phyloP scores from a whole-genome alignment of 768 basidiomycete species.

The Macrolepiota dolichaula region DNA sequence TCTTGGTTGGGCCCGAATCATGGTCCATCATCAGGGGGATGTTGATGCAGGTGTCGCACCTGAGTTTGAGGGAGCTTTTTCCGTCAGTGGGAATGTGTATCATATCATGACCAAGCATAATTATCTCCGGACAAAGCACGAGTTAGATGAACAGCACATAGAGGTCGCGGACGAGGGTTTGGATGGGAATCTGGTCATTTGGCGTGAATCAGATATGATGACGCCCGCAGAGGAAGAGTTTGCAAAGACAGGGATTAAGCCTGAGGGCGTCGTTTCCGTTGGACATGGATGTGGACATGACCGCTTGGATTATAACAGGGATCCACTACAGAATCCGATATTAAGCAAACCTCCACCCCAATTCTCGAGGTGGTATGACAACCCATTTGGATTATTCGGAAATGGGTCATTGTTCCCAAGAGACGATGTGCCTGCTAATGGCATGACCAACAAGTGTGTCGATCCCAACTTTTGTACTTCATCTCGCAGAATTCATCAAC shows the following conservation, averaged over 20 bases:
- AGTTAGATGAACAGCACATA: constrained; percentile 49
- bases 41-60: constrained; percentile 43
- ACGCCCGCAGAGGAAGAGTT: constrained; percentile 44
- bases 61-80: constrained; percentile 75
- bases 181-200: constrained; percentile 64
- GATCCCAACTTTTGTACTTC: background rate
- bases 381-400: background rate
- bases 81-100: constrained; percentile 60
- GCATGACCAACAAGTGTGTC: constrained; percentile 53
- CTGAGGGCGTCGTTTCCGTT: constrained; percentile 15
- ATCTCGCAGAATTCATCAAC: constrained; percentile 9
- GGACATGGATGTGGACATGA: constrained; percentile 69
- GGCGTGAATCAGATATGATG: constrained; percentile 71
- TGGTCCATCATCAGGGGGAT: constrained; percentile 65
- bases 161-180: constrained; percentile 32
- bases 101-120: constrained; percentile 71
- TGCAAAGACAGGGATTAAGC: constrained; percentile 24
- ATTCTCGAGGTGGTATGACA: constrained; percentile 38
- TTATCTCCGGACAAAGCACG: constrained; percentile 60
- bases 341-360: constrained; percentile 29
- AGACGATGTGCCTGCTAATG: constrained; percentile 53
- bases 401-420: constrained; percentile 20
- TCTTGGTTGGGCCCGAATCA: constrained; percentile 77
- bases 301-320: constrained; percentile 59
- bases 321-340: constrained; percentile 50